These are phyloP conservation scores for Kodamaea lidongshanica DNA, from an alignment of 805 yeast species.

Conservation along the genomic window DNA sequence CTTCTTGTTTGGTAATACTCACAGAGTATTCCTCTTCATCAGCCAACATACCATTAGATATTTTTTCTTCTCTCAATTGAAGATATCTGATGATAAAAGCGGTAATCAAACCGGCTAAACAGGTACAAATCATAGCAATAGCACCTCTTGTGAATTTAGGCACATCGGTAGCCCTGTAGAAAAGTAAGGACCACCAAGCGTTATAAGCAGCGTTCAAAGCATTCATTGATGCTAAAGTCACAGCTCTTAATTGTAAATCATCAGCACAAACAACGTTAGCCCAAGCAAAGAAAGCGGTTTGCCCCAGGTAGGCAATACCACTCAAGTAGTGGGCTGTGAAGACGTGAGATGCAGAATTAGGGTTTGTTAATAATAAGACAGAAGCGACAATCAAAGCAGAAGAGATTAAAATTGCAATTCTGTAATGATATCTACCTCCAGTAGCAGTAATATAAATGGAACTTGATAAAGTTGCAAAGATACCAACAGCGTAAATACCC, in stretches of 20 bases:
- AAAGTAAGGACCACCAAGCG: conserved; percentile 58
- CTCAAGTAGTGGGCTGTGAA: conserved; percentile 53
- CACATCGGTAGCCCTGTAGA: conserved; percentile 46
- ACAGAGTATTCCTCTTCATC: no score
- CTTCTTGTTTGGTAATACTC: no score
- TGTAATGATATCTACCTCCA: conserved; percentile 44
- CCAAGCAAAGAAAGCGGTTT: conserved; percentile 58
- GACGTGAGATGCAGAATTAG: conserved; percentile 31
- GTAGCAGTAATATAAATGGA: conserved; percentile 40
- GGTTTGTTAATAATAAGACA: conserved; percentile 40
- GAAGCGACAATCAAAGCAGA: conserved; percentile 39
- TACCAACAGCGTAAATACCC: conserved; percentile 49
- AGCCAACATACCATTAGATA: no score
- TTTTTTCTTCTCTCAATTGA: conserved; percentile 34
- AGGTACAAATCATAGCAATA: conserved; percentile 52
- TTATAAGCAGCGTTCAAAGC: conserved; percentile 58
- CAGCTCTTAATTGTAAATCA: conserved; percentile 58
- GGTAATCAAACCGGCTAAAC: conserved; percentile 35
- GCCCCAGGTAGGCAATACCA: conserved; percentile 54
- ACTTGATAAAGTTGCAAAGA: conserved; percentile 38
- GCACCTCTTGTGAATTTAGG: conserved; percentile 50
- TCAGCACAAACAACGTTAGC: conserved; percentile 53
- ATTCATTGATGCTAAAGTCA: conserved; percentile 60
- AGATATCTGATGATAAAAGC: conserved; percentile 38
- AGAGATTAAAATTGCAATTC: conserved; percentile 42